Base-by-base conservation (phyloP, 2,329 filamentous ascomycete species). In the Orbilia brochopaga region DNA sequence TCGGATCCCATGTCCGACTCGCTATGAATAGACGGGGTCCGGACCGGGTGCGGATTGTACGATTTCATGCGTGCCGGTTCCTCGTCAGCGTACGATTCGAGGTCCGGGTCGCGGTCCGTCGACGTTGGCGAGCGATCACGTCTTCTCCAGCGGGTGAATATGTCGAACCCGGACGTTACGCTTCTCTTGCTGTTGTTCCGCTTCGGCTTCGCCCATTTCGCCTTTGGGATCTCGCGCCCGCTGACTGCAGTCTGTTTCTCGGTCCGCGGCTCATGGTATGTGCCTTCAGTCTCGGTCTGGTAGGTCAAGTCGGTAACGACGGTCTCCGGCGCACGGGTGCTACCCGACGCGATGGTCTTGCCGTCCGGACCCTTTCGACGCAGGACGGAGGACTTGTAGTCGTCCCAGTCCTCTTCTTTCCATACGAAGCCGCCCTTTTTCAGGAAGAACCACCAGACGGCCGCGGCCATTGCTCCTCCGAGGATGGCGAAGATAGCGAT, bases 381-480 rank as follows among this genome's bases (percentile, higher is more conserved):
- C 51, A 99, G 81, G 1, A 99, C 94, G 0, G 93, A 97, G 0
- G 90, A 89, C 79, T 97, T 97, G 86, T 99, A 99, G 78, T 99
- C 94, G 4, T 97, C 93, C 93, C 94, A 99, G 80, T 99, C 94
- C 37, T 86, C 84, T 74, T 95, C 82, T 52, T 85, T 85, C 84
- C 92, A 97, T 74, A 90, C 83, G 82, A 97, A 97, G 13, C 94
- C 94, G 73, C 94, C 94, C 76, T 97, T 96, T 81, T 90, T 93
- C 84, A 96, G 96, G 85, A 99, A 97, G 85, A 99, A 97, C 92
- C 94, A 99, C 78, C 97, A 91, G 23, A 84, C 86, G 0, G 83
- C 85, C 2, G 90, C 69, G 23, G 94, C 89, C 78, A 97, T 89
- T 32, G 82, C 86, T 0, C 87, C 87, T 35, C 90, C 91, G 58